Base-by-base conservation (phyloP, 768 basidiomycete species). In the Termitomyces sp. region DNA sequence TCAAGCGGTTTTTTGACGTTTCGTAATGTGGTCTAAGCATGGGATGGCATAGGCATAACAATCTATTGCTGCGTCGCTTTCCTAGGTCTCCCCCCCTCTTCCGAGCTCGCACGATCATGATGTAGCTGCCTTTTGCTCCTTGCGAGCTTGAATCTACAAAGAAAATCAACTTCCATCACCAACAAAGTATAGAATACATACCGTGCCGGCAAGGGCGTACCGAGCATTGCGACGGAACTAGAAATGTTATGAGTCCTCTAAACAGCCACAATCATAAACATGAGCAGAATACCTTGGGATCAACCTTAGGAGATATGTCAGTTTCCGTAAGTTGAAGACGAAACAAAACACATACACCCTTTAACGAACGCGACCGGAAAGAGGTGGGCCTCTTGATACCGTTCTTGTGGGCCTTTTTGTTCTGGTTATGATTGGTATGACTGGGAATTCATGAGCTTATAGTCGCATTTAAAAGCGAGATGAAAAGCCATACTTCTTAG, bases 381-480 rank as follows among this genome's bases (percentile, higher is more conserved):
- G 83, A 80, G 73, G 80, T 76, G 54, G 92, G 88, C 73, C 81
- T 84, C 79, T 90, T 93, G 80, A 98, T 96, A 69, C 95, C 96
- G 81, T 98, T 98, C 64, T 90, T 85, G 81, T 98, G 96, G 64
- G 96, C 94, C 85, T 97, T 98, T 76, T 85, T 86, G 81, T 67
- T 92, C 80, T 97, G 94, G 82, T 96, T 97, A 83, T 96, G 94
- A 75, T 92, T 92, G 69, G 89, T 92, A 73, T 93, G 88, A 68
- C 90, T 94, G 61, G 32, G 56, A 54, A 18, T 36, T 9, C 20
- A 56, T 60, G 2, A 50, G 56, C 36, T 46, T 28, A 18, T 42
- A 42, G 33, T 44, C 36, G 28, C 10, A 14, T 42, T n/a, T 1
- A 10, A 38, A n/a, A 28, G 40, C 10, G 58, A 33, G 32, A 32